Evolutionary conservation across 2,329 filamentous ascomycete species (phyloP).

Genomic region (Cladophialophora yegresii): DNA sequence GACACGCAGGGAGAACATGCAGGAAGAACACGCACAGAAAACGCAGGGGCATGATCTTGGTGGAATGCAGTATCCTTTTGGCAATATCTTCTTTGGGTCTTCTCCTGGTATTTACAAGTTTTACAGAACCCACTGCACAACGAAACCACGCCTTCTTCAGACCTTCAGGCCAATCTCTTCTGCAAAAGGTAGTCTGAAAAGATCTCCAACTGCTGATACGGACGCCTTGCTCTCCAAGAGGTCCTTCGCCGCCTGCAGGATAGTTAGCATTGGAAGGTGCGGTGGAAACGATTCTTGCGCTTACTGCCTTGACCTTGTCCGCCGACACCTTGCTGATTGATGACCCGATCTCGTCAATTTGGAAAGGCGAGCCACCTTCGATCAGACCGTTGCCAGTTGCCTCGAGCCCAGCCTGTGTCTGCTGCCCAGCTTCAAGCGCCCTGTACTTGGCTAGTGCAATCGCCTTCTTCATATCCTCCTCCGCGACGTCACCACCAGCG

Average conservation of each 20-base stretch:
- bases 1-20: no score
- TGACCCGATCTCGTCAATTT: conserved; percentile 78
- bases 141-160: conserved; percentile 55
- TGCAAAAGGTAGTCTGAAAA: conserved; percentile 86
- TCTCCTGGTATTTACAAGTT: conserved; percentile 6
- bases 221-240: conserved; percentile 86
- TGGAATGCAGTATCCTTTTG: background rate
- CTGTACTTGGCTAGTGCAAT: conserved; percentile 91
- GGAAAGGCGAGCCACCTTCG: conserved; percentile 76
- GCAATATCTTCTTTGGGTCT: background rate
- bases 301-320: conserved; percentile 82
- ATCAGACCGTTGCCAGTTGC: conserved; percentile 82
- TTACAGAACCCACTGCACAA: conserved; percentile 1
- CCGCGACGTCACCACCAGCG: conserved; percentile 70
- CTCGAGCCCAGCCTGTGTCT: conserved; percentile 74
- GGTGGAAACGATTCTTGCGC: background rate
- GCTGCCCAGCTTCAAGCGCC: conserved; percentile 78
- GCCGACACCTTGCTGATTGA: conserved; percentile 77
- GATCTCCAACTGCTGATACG: conserved; percentile 85
- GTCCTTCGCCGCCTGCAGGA: conserved; percentile 75
- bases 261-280: conserved; percentile 8
- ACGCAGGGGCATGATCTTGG: background rate
- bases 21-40: no score
- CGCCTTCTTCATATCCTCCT: conserved; percentile 89
- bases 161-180: conserved; percentile 92